A percentile compares a stretch with the other conserved stretches of the same genome.
Conservation (phyloP, 805 yeast species). For the Wilhelminamyces savonicus region DNA sequence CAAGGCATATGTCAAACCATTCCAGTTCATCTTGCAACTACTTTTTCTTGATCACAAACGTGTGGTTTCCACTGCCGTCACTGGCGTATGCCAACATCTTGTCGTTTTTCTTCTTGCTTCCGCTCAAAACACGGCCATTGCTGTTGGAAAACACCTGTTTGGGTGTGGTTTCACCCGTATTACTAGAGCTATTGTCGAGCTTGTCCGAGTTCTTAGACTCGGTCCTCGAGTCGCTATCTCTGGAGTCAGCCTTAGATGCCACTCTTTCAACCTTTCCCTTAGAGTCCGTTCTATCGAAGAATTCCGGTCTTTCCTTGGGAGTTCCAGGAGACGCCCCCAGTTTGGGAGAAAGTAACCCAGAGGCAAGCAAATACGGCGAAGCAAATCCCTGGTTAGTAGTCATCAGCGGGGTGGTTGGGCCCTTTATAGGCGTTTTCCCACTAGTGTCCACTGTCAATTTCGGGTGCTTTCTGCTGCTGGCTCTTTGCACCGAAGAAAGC, state of each 20-base stretch:
- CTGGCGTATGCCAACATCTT: slow-evolving; percentile 36
- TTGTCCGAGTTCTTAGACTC: too few species aligned
- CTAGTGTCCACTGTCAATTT: slow-evolving; percentile 29
- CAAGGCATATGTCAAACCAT: too few species aligned
- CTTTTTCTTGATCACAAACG: slow-evolving; percentile 30
- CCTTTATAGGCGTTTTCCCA: slow-evolving; percentile 7
- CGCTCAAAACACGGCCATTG: slow-evolving; percentile 18
- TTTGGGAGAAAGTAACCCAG: slow-evolving; percentile 54
- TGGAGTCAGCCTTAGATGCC: too few species aligned
- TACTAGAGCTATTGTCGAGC: too few species aligned
- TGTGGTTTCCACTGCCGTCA: too few species aligned
- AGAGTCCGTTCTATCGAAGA: too few species aligned
- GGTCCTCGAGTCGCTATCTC: too few species aligned
- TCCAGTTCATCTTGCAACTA: too few species aligned
- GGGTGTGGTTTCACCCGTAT: slow-evolving; percentile 9
- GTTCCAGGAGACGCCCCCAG: not conserved
- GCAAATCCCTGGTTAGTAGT: slow-evolving; percentile 43
- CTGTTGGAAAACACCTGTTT: slow-evolving; percentile 16
- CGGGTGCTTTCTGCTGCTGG: slow-evolving; percentile 8
- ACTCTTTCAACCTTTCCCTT: too few species aligned
- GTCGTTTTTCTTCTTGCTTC: slow-evolving; percentile 16
- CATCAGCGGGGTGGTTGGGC: slow-evolving; percentile 35
- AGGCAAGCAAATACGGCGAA: slow-evolving; percentile 63
- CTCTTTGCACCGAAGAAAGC: slow-evolving; percentile 12
- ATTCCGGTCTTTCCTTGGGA: too few species aligned